Evolutionary conservation across 2,329 filamentous ascomycete genomes (phyloP).

Genomic region (Claviceps paspali): DNA sequence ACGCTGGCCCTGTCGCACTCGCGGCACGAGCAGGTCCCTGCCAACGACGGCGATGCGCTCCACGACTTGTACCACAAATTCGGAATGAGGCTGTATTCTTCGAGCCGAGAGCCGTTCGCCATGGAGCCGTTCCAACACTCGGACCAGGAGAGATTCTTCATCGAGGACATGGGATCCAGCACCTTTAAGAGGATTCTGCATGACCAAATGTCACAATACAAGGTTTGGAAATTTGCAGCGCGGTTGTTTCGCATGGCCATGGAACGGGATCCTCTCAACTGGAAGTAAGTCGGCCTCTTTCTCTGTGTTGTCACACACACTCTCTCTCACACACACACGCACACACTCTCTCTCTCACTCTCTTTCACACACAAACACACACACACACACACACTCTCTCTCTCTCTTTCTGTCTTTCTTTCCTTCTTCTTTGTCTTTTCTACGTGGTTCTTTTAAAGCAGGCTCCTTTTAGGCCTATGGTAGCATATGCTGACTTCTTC

Average conservation of each 20-base stretch:
- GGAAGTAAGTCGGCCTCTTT: constrained; percentile 30
- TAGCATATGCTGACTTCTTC: background rate
- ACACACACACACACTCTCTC: too few relatives aligned
- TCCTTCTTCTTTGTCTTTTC: too few relatives aligned
- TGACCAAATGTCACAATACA: constrained; percentile 41
- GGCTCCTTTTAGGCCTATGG: too few relatives aligned
- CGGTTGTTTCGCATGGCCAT: constrained; percentile 41
- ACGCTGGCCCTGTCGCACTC: constrained; percentile 44
- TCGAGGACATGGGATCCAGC: constrained; percentile 31
- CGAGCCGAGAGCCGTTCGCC: constrained; percentile 45
- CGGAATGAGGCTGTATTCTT: constrained; percentile 45
- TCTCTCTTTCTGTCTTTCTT: background rate
- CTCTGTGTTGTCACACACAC: too few relatives aligned
- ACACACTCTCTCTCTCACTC: too few relatives aligned
- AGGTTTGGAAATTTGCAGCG: constrained; percentile 46
- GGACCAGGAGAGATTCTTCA: constrained; percentile 42
- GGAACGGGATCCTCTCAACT: constrained; percentile 36
- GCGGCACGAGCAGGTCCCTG: constrained; percentile 26
- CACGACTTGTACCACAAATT: constrained; percentile 46
- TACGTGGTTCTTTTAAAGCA: too few relatives aligned
- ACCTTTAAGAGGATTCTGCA: constrained; percentile 38
- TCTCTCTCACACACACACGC: too few relatives aligned
- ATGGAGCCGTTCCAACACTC: constrained; percentile 45
- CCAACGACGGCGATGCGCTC: constrained; percentile 34
- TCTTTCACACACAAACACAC: too few relatives aligned